Conservation (phyloP, 192 early-diverging fungal genomes). For the Entrophospora sp. region DNA sequence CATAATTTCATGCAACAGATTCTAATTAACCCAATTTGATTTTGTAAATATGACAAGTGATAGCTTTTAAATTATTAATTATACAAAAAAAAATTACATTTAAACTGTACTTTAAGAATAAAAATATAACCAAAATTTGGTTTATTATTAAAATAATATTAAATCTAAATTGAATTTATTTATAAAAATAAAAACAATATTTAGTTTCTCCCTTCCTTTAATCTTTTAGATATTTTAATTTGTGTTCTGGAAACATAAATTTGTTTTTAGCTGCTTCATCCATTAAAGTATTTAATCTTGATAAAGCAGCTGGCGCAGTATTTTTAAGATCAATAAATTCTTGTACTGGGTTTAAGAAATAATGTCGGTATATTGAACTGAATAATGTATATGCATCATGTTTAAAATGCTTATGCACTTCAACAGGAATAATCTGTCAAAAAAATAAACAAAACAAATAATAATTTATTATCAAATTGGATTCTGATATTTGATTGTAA, state of each 20-base stretch:
- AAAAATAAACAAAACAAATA: not conserved
- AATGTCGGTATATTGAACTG: not conserved
- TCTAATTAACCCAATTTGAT: too few relatives aligned
- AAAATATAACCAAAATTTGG: too few relatives aligned
- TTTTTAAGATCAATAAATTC: not conserved
- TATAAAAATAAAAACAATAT: too few relatives aligned
- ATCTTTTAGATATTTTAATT: too few relatives aligned
- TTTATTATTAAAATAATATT: too few relatives aligned
- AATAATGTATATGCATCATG: not conserved
- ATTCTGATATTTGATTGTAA: not conserved
- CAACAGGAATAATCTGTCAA: not conserved
- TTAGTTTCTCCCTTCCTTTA: too few relatives aligned
- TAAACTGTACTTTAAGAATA: too few relatives aligned
- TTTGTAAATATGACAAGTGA: too few relatives aligned
- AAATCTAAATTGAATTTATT: too few relatives aligned
- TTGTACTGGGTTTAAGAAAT: not conserved
- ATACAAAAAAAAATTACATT: too few relatives aligned
- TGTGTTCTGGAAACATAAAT: slow-evolving; percentile 1
- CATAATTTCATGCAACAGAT: too few relatives aligned
- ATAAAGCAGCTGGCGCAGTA: slow-evolving; percentile 2
- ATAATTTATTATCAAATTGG: not conserved
- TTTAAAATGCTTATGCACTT: not conserved
- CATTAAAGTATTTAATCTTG: slow-evolving; percentile 5
- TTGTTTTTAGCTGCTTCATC: not conserved
- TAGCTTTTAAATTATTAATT: too few relatives aligned